Evolutionary conservation across 306 rosid species (phyloP), one percentile per base, ranked within the genome.

Genomic region (apple (Malus domestica)): DNA sequence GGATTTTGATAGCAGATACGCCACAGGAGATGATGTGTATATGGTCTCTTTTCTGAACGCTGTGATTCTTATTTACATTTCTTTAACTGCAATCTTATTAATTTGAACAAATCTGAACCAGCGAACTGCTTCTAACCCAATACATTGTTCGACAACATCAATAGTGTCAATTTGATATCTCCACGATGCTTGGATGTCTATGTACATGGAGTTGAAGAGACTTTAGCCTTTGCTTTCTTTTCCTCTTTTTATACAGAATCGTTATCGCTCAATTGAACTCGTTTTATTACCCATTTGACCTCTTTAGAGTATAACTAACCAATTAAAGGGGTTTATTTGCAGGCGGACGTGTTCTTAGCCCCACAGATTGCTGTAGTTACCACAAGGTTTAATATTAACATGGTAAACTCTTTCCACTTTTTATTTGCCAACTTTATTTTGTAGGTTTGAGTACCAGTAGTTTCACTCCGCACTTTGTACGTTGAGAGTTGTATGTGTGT

Each of bases 291-390:
- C 45, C 32, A 3, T 19, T 20, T 30, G 19, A 52, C 14, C 64
- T 54, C 13, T 55, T 58, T n/a, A 32, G n/a, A 71, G 64, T 42
- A 71, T 52, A 30, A 5, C 68, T 78, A 46, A 78, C 27, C 18
- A 73, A 63, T 46, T 51, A n/a, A 74, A n/a, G 6, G n/a, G 33
- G 64, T 55, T 77, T 55, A 65, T 29, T 44, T 55, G 82, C 78
- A 85, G 84, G 71, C 78, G 38, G 88, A 87, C 64, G 85, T 84
- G 42, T 87, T 87, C 74, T 71, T 87, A 76, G 90, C 86, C n/a
- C 81, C 88, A 15, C 85, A 84, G 68, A 67, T 87, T 67, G 66
- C 67, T 19, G 33, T 10, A 75, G 83, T 81, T 25, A 20, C 22
- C 22, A 8, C 20, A 52, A 76, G 40, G 78, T 82, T 79, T 61